These are phyloP conservation scores for Melanopsichium pennsylvanicum DNA, from an alignment of 1,284 basidiomycete species.

Conservation along the genomic window DNA sequence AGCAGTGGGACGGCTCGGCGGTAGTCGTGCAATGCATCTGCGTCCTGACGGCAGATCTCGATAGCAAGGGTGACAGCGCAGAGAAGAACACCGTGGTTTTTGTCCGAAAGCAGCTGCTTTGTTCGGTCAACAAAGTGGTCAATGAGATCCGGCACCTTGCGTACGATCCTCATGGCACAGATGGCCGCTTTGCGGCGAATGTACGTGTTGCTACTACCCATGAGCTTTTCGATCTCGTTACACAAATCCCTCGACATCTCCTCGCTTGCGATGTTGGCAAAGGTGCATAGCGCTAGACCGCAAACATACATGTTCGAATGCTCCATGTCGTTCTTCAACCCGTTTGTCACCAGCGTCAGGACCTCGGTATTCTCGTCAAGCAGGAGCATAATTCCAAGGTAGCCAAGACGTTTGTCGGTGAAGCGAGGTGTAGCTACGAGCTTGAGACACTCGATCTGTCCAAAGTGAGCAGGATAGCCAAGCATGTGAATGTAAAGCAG, in stretches of 20 bases:
- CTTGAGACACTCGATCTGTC: conserved; percentile 99
- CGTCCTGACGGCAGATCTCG: conserved; percentile 88
- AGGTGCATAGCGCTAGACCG: conserved; percentile 94
- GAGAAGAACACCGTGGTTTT: conserved; percentile 95
- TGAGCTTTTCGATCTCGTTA: conserved; percentile 90
- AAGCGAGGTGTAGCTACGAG: conserved; percentile 97
- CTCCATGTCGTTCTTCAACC: conserved; percentile 99
- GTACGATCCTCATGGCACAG: conserved; percentile 93
- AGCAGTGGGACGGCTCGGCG: conserved; percentile 90
- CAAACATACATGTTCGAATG: conserved; percentile 99
- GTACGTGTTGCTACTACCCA: conserved; percentile 97
- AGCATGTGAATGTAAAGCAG: conserved; percentile 99
- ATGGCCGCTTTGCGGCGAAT: conserved; percentile 99
- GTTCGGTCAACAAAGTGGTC: conserved; percentile 91
- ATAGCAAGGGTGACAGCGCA: conserved; percentile 92
- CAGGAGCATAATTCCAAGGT: conserved; percentile 96
- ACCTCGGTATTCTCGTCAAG: conserved; percentile 98
- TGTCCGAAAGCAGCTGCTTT: conserved; percentile 88
- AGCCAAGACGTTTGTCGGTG: conserved; percentile 94
- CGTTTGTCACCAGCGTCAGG: conserved; percentile 95
- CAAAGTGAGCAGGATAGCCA: conserved; percentile 97
- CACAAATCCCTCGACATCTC: conserved; percentile 65
- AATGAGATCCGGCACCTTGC: conserved; percentile 93
- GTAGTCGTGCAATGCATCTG: conserved; percentile 80
- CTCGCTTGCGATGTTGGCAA: conserved; percentile 98